Base-by-base conservation (phyloP, 1,139 yeast genomes). In the Hemisphaericaspora xylofermentans region DNA sequence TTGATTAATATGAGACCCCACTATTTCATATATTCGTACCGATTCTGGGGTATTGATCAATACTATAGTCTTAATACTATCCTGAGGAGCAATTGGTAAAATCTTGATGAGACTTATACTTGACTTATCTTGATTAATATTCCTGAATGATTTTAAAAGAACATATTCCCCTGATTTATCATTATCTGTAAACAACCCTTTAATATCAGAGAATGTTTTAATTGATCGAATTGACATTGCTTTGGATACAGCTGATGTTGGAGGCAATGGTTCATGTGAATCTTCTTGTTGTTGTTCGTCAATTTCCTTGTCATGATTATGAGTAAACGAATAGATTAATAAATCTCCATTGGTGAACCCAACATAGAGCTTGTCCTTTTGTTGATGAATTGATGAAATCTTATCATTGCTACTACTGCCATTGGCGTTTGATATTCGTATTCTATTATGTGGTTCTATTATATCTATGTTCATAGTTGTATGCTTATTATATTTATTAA, bases 301-400 rank as follows among this genome's bases (percentile, higher is more conserved):
- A 16, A 12, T 31, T 30, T 30, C 28, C 16, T 33, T 22, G 10
- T 33, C 33, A 13, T 26, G 15, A 33, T 7, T 16, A 14, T 15
- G 22, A 18, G 12, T 15, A 21, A 22, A 30, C 9, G 38, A 31
- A 36, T 58, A 65, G 15, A 66, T 54, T 19, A 56, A 43, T 13
- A 71, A 47, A 47, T 66, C 72, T 2, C 76, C 76, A 49, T 66
- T 65, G 42, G 54, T 41, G 22, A 62, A 56, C 2, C 76, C 77
- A 16, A 67, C 57, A 43, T 57, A 69, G 8, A 69, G 43, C 33
- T 52, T 54, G 7, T 47, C 47, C n/a, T 50, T 46, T 33, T 43
- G 32, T 32, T 52, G 54, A 38, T 50, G 51, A 1, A 66, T 46
- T 1, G 69, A 57, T 4, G 70, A 49, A 9, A 66, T 53, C 43